Evolutionary conservation across 306 rosid genomes (phyloP).

Genomic region (Vigna reflexopilosa): DNA sequence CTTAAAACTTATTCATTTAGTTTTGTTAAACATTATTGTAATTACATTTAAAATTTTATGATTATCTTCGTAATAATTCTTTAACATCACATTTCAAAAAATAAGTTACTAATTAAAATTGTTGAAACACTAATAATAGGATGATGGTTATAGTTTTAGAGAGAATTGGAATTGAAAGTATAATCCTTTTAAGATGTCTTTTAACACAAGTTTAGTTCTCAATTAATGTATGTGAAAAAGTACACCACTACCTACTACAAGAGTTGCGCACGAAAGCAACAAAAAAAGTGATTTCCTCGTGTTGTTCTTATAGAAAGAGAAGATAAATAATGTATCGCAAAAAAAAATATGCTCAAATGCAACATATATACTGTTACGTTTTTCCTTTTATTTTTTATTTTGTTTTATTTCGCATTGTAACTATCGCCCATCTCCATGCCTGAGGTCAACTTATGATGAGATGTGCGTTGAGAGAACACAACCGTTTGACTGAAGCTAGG

Average conservation of each 20-base stretch:
- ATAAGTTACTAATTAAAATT: too few species aligned
- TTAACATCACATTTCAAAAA: too few species aligned
- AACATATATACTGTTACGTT: neutral
- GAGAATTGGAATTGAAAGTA: too few species aligned
- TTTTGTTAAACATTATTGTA: too few species aligned
- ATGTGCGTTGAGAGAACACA: neutral
- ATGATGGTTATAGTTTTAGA: too few species aligned
- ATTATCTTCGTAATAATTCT: too few species aligned
- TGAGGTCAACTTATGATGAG: neutral
- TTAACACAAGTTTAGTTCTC: too few species aligned
- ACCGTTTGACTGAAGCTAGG: neutral
- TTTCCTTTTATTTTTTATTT: neutral
- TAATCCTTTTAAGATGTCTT: too few species aligned
- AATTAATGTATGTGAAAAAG: neutral
- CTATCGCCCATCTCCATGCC: neutral
- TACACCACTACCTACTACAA: neutral
- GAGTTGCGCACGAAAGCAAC: neutral
- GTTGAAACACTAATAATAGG: too few species aligned
- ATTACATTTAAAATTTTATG: too few species aligned
- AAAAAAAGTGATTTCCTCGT: neutral
- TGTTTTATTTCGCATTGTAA: slow-evolving; percentile 1
- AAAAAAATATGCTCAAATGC: neutral
- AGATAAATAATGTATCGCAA: neutral
- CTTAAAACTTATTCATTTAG: too few species aligned
- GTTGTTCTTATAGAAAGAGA: neutral